These are phyloP conservation scores for Mycothermus thermophilus DNA, from an alignment of 495 filamentous ascomycete species.

Conservation along the genomic window DNA sequence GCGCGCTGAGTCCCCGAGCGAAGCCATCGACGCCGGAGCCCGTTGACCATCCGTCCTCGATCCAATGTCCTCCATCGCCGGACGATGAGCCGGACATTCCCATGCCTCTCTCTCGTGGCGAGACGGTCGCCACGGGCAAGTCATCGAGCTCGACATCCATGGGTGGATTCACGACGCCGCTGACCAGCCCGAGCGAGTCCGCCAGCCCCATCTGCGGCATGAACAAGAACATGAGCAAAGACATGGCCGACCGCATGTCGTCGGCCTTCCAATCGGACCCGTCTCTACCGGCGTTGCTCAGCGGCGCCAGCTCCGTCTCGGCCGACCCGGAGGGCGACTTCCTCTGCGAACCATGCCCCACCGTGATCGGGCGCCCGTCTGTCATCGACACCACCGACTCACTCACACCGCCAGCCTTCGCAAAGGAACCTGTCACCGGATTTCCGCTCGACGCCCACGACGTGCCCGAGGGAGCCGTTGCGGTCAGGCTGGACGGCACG, in stretches of 20 bases:
- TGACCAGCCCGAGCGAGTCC: constrained; percentile 37
- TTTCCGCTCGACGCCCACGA: constrained; percentile 28
- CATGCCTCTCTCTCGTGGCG: constrained; percentile 19
- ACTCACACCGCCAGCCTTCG: constrained; percentile 37
- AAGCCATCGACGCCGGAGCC: constrained; percentile 19
- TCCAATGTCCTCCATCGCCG: constrained; percentile 35
- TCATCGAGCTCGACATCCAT: constrained; percentile 37
- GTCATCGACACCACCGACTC: constrained; percentile 37
- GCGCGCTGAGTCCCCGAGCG: constrained; percentile 12
- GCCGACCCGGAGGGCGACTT: constrained; percentile 43
- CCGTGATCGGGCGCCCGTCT: constrained; percentile 24
- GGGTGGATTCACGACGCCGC: constrained; percentile 24
- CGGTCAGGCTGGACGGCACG: constrained; percentile 13
- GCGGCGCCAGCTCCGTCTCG: constrained; percentile 69
- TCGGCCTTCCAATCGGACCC: constrained; percentile 57
- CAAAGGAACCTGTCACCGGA: constrained; percentile 29
- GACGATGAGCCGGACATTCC: constrained; percentile 29
- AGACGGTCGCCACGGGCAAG: constrained; percentile 24
- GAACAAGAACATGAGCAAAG: constrained; percentile 39
- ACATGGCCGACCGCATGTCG: constrained; percentile 43
- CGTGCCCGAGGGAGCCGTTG: constrained; percentile 8
- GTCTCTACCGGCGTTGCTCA: constrained; percentile 61
- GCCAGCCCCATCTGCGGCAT: constrained; percentile 43
- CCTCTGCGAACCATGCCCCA: constrained; percentile 35
- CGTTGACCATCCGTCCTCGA: constrained; percentile 13